phyloP scores from a whole-genome alignment of 169 alveolate species.

The Plasmodium gonderi region DNA sequence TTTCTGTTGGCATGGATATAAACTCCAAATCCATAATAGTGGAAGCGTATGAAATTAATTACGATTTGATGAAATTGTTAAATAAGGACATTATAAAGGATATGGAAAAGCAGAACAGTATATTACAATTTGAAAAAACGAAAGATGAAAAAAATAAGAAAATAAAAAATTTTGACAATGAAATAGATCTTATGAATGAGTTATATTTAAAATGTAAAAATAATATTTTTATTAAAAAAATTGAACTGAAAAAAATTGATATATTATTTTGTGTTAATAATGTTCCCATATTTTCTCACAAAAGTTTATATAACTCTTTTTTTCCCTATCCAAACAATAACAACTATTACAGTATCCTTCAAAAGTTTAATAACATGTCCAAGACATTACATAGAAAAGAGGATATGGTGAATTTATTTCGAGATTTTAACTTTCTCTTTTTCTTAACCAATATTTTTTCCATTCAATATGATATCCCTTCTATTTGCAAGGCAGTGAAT shows the following conservation, averaged over 20 bases:
- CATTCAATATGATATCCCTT: conserved; percentile 47
- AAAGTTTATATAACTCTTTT: conserved; percentile 33
- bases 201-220: conserved; percentile 72
- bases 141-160: conserved; percentile 44
- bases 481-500: conserved; percentile 48
- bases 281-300: conserved; percentile 66
- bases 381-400: conserved; percentile 33
- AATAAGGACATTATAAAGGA: conserved; percentile 56
- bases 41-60: conserved; percentile 73
- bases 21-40: conserved; percentile 42
- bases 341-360: conserved; percentile 52
- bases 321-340: conserved; percentile 58
- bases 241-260: conserved; percentile 48
- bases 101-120: conserved; percentile 65
- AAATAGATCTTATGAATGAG: conserved; percentile 72
- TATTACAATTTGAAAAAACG: conserved; percentile 55
- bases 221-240: conserved; percentile 48
- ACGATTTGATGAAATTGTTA: conserved; percentile 49
- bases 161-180: conserved; percentile 62
- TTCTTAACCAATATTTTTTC: conserved; percentile 70
- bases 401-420: conserved; percentile 46
- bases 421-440: conserved; percentile 67
- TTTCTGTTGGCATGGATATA: conserved; percentile 66
- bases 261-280: conserved; percentile 67
- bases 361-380: conserved; percentile 49